These are phyloP conservation scores for Kuraishia borneana DNA, from an alignment of 805 yeast genomes.

Conservation along the genomic window DNA sequence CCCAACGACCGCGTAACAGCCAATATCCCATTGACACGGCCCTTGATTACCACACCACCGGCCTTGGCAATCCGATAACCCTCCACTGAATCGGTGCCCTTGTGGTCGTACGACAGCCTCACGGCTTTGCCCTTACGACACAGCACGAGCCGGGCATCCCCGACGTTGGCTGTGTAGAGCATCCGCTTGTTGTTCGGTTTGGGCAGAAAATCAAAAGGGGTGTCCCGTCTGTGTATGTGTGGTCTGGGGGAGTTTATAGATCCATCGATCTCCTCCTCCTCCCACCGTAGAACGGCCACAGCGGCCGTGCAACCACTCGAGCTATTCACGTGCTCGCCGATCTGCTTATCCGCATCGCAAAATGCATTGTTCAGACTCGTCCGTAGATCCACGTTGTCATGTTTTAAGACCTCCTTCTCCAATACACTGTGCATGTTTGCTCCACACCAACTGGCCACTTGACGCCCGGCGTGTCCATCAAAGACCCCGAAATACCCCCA, in stretches of 20 bases:
- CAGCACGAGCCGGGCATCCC: conserved; percentile 80
- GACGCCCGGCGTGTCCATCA: conserved; percentile 96
- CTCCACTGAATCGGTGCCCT: conserved; percentile 76
- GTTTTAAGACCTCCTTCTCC: conserved; percentile 42
- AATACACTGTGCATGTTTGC: conserved; percentile 64
- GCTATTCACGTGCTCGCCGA: conserved; percentile 50
- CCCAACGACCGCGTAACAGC: conserved; percentile 94
- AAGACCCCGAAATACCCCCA: conserved; percentile 94
- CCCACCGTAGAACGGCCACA: conserved; percentile 87
- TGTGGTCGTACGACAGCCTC: conserved; percentile 85
- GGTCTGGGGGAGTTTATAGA: neutral
- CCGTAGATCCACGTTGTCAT: conserved; percentile 44
- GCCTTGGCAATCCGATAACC: conserved; percentile 58
- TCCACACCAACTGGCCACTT: conserved; percentile 92
- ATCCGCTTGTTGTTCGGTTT: conserved; percentile 46
- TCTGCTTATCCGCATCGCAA: conserved; percentile 60
- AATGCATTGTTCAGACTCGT: conserved; percentile 62
- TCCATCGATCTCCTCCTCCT: conserved; percentile 21
- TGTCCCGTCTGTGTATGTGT: conserved; percentile 1
- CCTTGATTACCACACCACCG: conserved; percentile 85
- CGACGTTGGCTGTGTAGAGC: conserved; percentile 90
- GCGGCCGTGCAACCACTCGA: conserved; percentile 93
- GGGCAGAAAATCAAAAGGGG: conserved; percentile 38
- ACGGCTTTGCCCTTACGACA: conserved; percentile 65
- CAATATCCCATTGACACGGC: conserved; percentile 89